A percentile compares a stretch with the other conserved stretches of the same genome.
Evolutionary conservation across 1,284 basidiomycete species (phyloP).

Genomic region (Rhodotorula sp.): DNA sequence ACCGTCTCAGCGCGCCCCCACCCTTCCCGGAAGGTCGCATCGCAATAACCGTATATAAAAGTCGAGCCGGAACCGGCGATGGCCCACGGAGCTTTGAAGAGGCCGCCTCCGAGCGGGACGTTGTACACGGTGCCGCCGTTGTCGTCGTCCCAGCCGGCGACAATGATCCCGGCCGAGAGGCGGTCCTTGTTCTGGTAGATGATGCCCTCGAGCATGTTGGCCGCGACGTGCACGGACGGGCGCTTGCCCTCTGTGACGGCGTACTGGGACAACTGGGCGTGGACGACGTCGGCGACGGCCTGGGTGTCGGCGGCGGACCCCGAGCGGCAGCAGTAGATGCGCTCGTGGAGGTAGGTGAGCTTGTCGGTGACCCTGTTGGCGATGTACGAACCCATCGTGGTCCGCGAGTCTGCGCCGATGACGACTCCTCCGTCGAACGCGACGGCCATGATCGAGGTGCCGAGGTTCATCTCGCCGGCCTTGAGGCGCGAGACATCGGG

Average conservation of each 20-base stretch:
- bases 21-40: conserved; percentile 94
- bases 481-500: conserved; percentile 65
- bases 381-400: conserved; percentile 95
- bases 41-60: conserved; percentile 98
- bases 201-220: conserved; percentile 79
- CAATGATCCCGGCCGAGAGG: conserved; percentile 91
- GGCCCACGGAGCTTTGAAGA: conserved; percentile 94
- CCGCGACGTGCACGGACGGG: conserved; percentile 78
- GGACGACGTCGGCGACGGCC: conserved; percentile 89
- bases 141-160: conserved; percentile 95
- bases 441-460: conserved; percentile 99
- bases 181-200: conserved; percentile 89
- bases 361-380: conserved; percentile 99
- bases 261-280: conserved; percentile 49
- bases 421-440: conserved; percentile 93
- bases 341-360: conserved; percentile 93
- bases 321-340: conserved; percentile 97
- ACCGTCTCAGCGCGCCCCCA: conserved; percentile 89
- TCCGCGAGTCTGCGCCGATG: conserved; percentile 94
- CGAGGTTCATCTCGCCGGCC: conserved; percentile 88
- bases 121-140: conserved; percentile 94
- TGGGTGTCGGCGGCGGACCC: conserved; percentile 96
- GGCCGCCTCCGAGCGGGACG: conserved; percentile 87
- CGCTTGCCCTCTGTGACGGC: conserved; percentile 65
- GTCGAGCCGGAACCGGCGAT: conserved; percentile 97